phyloP scores from a whole-genome alignment of 371 early-diverging fungal genomes.

The Lichtheimia ramosa region DNA sequence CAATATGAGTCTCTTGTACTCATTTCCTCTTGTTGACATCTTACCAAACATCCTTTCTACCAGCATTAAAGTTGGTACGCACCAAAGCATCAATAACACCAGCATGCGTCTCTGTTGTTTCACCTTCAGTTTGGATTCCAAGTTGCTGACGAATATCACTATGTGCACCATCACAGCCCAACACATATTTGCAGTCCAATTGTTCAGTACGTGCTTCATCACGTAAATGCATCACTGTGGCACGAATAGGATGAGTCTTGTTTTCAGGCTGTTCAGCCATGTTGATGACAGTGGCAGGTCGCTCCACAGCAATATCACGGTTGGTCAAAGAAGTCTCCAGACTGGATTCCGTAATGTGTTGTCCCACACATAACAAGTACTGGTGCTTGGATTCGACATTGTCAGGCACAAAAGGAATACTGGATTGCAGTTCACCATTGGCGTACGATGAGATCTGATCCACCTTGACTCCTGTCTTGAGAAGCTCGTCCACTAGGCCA shows the following conservation, averaged over 20 bases:
- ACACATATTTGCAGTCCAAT: conserved; percentile 41
- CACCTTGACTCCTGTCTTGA: conserved; percentile 45
- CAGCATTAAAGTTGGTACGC: conserved; percentile 39
- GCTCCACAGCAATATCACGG: conserved; percentile 40
- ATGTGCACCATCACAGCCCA: conserved; percentile 50
- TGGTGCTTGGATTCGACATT: conserved; percentile 44
- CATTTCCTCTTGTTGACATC: background rate
- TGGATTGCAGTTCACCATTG: conserved; percentile 31
- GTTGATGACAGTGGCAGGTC: conserved; percentile 38
- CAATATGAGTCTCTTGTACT: background rate
- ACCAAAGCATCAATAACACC: conserved; percentile 48
- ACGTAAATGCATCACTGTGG: conserved; percentile 38
- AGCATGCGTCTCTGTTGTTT: conserved; percentile 44
- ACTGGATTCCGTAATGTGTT: conserved; percentile 44
- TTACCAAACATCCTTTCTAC: conserved; percentile 48
- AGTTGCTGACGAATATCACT: conserved; percentile 40
- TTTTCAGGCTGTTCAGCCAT: conserved; percentile 10
- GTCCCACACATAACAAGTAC: conserved; percentile 45
- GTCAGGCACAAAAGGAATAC: conserved; percentile 46
- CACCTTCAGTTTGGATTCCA: conserved; percentile 36
- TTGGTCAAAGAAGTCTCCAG: conserved; percentile 31
- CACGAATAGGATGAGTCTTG: conserved; percentile 25
- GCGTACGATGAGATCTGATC: conserved; percentile 37
- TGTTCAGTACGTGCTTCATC: conserved; percentile 28
- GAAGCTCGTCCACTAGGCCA: conserved; percentile 27